These are phyloP conservation scores for Carnegiea gigantea DNA, from an alignment of 179 eudicot species.

Conservation along the genomic window DNA sequence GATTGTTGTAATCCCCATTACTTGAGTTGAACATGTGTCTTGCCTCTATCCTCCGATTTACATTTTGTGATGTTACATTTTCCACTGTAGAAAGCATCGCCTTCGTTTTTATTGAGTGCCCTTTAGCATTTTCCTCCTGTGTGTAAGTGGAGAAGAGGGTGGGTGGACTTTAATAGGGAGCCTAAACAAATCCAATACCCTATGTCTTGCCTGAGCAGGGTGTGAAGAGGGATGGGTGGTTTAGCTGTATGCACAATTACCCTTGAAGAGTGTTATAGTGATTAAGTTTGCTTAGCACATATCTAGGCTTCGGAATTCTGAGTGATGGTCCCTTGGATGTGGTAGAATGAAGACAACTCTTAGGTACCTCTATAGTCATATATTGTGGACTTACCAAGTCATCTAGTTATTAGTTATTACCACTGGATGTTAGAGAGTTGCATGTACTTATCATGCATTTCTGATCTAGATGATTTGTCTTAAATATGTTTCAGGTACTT, in stretches of 20 bases:
- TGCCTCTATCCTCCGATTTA: background rate
- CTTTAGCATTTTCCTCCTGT: background rate
- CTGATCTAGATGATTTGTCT: conserved; percentile 15
- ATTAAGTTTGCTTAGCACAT: background rate
- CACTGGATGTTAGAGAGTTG: background rate
- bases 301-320: background rate
- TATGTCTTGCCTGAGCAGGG: background rate
- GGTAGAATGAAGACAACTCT: background rate
- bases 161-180: conserved; percentile 1
- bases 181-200: background rate
- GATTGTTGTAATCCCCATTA: background rate
- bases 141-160: background rate
- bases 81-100: background rate
- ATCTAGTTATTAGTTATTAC: background rate
- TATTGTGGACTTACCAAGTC: background rate
- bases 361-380: background rate
- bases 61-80: background rate
- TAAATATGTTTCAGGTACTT: conserved; percentile 30
- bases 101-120: background rate
- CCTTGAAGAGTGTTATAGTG: background rate
- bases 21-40: background rate
- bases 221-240: background rate
- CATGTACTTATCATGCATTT: background rate
- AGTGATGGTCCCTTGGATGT: background rate
- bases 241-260: background rate